Evolutionary conservation across 1,284 basidiomycete species (phyloP).

Genomic region (Hemileia vastatrix): DNA sequence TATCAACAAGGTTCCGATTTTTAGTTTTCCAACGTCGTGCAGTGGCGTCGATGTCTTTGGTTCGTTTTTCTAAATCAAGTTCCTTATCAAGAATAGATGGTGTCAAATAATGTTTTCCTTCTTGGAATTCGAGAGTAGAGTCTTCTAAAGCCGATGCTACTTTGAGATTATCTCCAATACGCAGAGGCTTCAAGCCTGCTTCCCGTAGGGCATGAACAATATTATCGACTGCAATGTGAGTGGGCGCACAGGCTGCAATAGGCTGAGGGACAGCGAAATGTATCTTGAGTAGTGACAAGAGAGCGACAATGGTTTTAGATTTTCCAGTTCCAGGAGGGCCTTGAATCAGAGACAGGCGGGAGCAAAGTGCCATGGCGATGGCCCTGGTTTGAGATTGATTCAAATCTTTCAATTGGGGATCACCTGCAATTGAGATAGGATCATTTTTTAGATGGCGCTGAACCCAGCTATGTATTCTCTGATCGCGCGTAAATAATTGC

Average conservation of each 20-base stretch:
- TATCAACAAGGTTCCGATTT: too few species aligned
- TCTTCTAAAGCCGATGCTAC: constrained; percentile 54
- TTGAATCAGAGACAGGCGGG: constrained; percentile 70
- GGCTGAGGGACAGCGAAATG: constrained; percentile 76
- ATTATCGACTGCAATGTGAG: constrained; percentile 90
- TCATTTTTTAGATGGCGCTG: constrained; percentile 45
- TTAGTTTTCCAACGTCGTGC: neutral
- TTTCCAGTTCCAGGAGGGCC: constrained; percentile 96
- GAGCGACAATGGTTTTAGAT: constrained; percentile 79
- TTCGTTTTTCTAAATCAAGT: neutral
- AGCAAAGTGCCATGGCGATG: constrained; percentile 73
- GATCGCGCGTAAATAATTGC: constrained; percentile 1
- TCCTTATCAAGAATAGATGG: neutral
- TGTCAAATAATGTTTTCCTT: constrained; percentile 51
- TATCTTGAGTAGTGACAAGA: constrained; percentile 70
- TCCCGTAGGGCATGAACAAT: constrained; percentile 51
- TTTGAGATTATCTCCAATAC: constrained; percentile 60
- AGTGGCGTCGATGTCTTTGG: neutral
- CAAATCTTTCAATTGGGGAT: constrained; percentile 59
- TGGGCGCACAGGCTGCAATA: constrained; percentile 79
- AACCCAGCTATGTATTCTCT: constrained; percentile 44
- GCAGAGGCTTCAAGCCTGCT: constrained; percentile 60
- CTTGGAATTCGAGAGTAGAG: constrained; percentile 59
- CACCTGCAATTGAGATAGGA: constrained; percentile 65
- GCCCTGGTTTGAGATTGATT: constrained; percentile 73